Evolutionary conservation across 1,284 basidiomycete species (phyloP).

Genomic region (Heterobasidion irregulare): DNA sequence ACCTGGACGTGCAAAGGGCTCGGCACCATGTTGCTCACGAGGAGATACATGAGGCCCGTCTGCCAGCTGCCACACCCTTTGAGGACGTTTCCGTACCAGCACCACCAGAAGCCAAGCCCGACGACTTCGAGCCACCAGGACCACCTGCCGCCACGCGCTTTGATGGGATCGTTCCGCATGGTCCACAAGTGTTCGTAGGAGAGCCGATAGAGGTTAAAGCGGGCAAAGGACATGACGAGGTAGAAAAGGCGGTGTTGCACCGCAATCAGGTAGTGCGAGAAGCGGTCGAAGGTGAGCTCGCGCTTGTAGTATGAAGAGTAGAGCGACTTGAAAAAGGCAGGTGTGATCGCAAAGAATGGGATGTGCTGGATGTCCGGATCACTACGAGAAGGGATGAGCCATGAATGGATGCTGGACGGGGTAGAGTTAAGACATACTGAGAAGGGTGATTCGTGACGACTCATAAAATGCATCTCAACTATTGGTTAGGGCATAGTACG

Average conservation of each 20-base stretch:
- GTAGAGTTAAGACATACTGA: slow-evolving; percentile 48
- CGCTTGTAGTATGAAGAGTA: slow-evolving; percentile 97
- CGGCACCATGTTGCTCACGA: slow-evolving; percentile 75
- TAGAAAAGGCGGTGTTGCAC: slow-evolving; percentile 94
- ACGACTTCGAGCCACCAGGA: slow-evolving; percentile 65
- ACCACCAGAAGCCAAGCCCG: slow-evolving; percentile 71
- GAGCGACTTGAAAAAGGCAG: slow-evolving; percentile 76
- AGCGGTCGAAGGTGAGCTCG: slow-evolving; percentile 72
- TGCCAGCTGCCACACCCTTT: slow-evolving; percentile 62
- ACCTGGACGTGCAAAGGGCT: slow-evolving; percentile 86
- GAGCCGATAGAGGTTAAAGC: slow-evolving; percentile 92
- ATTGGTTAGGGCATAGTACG: slow-evolving; percentile 10
- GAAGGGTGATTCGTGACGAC: slow-evolving; percentile 97
- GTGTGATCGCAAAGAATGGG: slow-evolving; percentile 93
- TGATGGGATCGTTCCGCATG: slow-evolving; percentile 50
- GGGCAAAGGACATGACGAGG: slow-evolving; percentile 82
- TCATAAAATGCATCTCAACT: slow-evolving; percentile 21
- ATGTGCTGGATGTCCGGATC: slow-evolving; percentile 95
- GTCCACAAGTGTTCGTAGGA: slow-evolving; percentile 77
- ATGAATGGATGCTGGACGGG: not conserved
- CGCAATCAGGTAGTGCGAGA: slow-evolving; percentile 61
- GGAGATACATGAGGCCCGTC: slow-evolving; percentile 57
- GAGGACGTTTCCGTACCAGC: slow-evolving; percentile 67
- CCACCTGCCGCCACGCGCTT: slow-evolving; percentile 58
- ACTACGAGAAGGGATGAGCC: slow-evolving; percentile 36